Percentiles rank a stretch among this genome's conserved stretches.
phyloP scores from a whole-genome alignment of 2,329 filamentous ascomycete species.

The Verticillium dahliae region DNA sequence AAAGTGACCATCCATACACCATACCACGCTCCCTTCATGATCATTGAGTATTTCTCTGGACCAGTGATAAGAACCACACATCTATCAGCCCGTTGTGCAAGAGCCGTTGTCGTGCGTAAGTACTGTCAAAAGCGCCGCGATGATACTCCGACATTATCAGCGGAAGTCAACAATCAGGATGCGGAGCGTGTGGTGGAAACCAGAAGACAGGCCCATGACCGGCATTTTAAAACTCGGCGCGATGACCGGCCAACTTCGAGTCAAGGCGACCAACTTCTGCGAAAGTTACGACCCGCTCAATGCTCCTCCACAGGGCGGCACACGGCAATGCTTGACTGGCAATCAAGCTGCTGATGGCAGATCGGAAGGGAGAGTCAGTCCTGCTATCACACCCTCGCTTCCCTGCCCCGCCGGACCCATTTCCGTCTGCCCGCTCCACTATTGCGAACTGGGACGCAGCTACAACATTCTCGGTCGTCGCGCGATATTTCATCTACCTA shows the following conservation, averaged over 20 bases:
- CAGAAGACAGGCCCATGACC: too few relatives aligned
- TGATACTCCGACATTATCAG: too few relatives aligned
- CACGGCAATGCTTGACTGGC: neutral
- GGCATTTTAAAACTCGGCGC: neutral
- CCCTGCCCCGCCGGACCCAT: neutral
- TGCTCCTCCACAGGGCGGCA: neutral
- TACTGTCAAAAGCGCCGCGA: too few relatives aligned
- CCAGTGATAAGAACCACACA: too few relatives aligned
- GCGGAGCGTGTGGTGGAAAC: too few relatives aligned
- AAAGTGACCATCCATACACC: too few relatives aligned
- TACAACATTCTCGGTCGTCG: neutral
- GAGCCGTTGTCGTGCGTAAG: too few relatives aligned
- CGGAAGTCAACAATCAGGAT: too few relatives aligned
- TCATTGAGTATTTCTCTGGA: too few relatives aligned
- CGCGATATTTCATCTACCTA: neutral
- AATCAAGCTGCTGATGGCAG: neutral
- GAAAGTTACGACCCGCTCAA: neutral
- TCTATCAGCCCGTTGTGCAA: too few relatives aligned
- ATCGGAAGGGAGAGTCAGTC: neutral
- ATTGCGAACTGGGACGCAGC: neutral
- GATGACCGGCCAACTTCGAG: neutral
- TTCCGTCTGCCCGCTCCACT: neutral
- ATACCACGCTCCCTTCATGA: too few relatives aligned
- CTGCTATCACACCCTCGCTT: neutral
- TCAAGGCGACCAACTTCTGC: neutral